Percentiles rank a stretch among this genome's conserved stretches.
Conservation (phyloP, 2,329 filamentous ascomycete species). For the Ophiocordyceps robertsii region DNA sequence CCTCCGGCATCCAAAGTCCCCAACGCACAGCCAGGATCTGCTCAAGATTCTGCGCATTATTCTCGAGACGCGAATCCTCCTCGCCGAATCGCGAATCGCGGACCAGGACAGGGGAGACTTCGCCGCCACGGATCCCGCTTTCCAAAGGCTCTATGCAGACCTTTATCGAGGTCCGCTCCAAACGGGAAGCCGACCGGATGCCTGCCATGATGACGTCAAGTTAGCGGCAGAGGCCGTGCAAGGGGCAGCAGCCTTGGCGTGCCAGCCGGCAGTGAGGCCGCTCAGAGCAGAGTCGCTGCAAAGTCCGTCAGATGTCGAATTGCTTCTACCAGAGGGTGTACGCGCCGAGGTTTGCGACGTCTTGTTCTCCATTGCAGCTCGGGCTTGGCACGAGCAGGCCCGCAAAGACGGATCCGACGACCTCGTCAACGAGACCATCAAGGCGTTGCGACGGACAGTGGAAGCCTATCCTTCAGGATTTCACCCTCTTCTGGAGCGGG, state of each 20-base stretch:
- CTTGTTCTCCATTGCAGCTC: conserved; percentile 16
- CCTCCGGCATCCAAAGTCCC: conserved; percentile 34
- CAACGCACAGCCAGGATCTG: conserved; percentile 36
- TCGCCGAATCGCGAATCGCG: conserved; percentile 19
- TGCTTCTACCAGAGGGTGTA: conserved; percentile 19
- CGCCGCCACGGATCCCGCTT: conserved; percentile 19
- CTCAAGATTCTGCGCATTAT: conserved; percentile 36
- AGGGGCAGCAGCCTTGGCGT: conserved; percentile 30
- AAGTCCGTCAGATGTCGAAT: not conserved
- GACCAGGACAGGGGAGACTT: conserved; percentile 24
- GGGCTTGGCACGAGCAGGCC: conserved; percentile 8
- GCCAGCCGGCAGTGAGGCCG: conserved; percentile 16
- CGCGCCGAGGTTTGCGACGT: conserved; percentile 24
- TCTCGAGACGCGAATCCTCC: conserved; percentile 29
- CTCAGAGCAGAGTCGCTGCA: not conserved
- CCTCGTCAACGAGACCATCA: conserved; percentile 26
- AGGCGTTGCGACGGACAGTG: conserved; percentile 25
- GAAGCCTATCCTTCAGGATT: conserved; percentile 22
- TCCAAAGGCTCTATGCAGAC: conserved; percentile 28
- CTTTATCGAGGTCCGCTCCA: conserved; percentile 26
- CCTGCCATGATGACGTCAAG: conserved; percentile 23
- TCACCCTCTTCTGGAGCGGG: conserved; percentile 16
- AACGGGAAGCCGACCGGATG: conserved; percentile 11
- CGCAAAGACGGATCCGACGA: conserved; percentile 16
- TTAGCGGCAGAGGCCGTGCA: conserved; percentile 29